These are phyloP conservation scores for Petunia hybrid DNA, from an alignment of 305 asterid genomes.

Conservation along the genomic window DNA sequence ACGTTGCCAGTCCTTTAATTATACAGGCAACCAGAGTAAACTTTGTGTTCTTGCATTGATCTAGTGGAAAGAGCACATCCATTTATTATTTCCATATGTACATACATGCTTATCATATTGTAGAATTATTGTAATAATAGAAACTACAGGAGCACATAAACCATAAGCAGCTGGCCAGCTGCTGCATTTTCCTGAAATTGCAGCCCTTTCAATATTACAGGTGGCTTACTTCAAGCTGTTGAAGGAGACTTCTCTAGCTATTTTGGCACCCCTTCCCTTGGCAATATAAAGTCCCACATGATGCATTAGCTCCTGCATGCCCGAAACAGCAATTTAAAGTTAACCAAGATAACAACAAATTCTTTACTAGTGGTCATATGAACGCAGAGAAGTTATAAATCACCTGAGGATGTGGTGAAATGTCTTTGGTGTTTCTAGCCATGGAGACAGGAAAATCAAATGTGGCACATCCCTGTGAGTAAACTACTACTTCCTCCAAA, in stretches of 20 bases:
- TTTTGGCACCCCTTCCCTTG: slow-evolving; percentile 70
- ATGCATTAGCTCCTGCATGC: slow-evolving; percentile 65
- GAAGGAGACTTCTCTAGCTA: slow-evolving; percentile 51
- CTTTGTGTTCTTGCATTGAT: background rate
- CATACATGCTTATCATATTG: background rate
- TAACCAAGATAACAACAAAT: background rate
- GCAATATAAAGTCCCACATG: slow-evolving; percentile 49
- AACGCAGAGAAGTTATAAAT: no score
- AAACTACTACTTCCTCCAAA: slow-evolving; percentile 63
- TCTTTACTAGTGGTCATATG: background rate
- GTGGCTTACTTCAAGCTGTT: background rate
- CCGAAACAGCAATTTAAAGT: background rate
- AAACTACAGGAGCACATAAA: background rate
- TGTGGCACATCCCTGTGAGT: slow-evolving; percentile 75
- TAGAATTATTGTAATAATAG: background rate
- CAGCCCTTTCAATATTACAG: background rate
- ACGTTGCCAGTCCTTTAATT: no score
- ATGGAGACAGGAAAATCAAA: slow-evolving; percentile 64
- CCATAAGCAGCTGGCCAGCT: background rate
- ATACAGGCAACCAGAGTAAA: background rate
- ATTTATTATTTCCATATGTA: background rate
- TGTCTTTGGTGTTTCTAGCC: slow-evolving; percentile 50
- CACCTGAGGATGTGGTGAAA: slow-evolving; percentile 70
- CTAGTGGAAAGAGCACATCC: background rate
- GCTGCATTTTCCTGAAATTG: background rate